phyloP scores from a whole-genome alignment of 2,329 filamentous ascomycete genomes.

The Ophiocordyceps unilateralis region DNA sequence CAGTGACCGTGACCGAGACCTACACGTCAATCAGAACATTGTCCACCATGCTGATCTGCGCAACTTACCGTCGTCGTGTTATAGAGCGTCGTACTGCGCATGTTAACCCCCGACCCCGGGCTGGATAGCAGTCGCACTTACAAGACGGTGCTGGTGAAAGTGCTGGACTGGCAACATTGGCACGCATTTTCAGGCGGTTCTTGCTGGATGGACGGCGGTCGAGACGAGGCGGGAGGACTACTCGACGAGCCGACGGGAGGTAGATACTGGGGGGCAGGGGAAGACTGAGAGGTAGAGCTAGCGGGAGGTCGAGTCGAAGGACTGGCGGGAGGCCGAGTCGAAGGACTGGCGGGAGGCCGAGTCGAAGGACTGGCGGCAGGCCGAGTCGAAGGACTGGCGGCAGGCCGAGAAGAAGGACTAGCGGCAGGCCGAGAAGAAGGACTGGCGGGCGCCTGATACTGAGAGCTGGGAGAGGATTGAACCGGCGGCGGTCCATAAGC shows the following conservation, averaged over 20 bases:
- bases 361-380: no score
- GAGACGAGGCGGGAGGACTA: neutral
- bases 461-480: no score
- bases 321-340: neutral
- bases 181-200: neutral
- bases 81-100: neutral
- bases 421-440: no score
- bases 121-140: neutral
- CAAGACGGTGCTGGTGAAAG: neutral
- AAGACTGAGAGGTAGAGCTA: neutral
- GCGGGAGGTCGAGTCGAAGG: neutral
- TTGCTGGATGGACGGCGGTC: neutral
- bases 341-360: neutral
- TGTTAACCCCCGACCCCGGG: neutral
- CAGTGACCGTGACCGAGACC: slow-evolving; percentile 4
- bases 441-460: no score
- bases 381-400: neutral
- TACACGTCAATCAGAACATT: neutral
- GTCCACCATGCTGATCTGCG: neutral
- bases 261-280: neutral
- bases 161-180: neutral
- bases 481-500: neutral
- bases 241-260: neutral
- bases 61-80: neutral
- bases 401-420: no score